These are phyloP conservation scores for Globisporangium heterothallicum DNA, from an alignment of 352 stramenopile genomes.

Conservation along the genomic window DNA sequence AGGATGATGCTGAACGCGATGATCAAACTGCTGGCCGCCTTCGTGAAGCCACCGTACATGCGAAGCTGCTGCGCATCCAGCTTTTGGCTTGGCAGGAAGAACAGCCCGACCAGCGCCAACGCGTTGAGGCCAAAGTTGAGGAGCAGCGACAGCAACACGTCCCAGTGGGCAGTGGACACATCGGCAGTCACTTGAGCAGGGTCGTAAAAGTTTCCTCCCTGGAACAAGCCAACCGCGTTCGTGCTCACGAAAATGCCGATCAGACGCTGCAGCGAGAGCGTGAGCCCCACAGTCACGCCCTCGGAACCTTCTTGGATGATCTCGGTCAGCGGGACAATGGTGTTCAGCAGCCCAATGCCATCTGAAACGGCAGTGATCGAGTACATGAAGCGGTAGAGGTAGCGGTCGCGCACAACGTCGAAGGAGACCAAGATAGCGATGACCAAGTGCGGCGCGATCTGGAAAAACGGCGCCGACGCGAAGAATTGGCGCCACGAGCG, in stretches of 20 bases:
- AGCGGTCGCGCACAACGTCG: slow-evolving; percentile 2
- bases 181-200: slow-evolving; percentile 7
- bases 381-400: slow-evolving; percentile 1
- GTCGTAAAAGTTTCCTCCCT: slow-evolving; percentile 18
- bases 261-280: slow-evolving; percentile 16
- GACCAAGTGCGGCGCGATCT: slow-evolving; percentile 14
- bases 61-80: slow-evolving; percentile 59
- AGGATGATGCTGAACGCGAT: slow-evolving; percentile 1
- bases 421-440: slow-evolving; percentile 8
- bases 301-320: slow-evolving; percentile 21
- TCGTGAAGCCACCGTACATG: slow-evolving; percentile 61
- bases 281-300: slow-evolving; percentile 14
- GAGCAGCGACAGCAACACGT: slow-evolving; percentile 15
- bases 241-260: slow-evolving; percentile 23
- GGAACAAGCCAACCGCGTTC: slow-evolving; percentile 17
- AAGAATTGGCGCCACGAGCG: slow-evolving; percentile 19
- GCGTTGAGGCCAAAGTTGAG: slow-evolving; percentile 19
- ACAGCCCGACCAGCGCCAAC: slow-evolving; percentile 14
- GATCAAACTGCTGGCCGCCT: slow-evolving; percentile 23
- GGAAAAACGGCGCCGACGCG: slow-evolving; percentile 16
- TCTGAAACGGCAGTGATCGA: slow-evolving; percentile 15
- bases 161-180: background rate
- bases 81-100: slow-evolving; percentile 38
- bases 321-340: slow-evolving; percentile 20
- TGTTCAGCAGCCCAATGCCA: slow-evolving; percentile 15